Conservation (phyloP, 148 eudicot genomes). For the Chenopodium suecicum region DNA sequence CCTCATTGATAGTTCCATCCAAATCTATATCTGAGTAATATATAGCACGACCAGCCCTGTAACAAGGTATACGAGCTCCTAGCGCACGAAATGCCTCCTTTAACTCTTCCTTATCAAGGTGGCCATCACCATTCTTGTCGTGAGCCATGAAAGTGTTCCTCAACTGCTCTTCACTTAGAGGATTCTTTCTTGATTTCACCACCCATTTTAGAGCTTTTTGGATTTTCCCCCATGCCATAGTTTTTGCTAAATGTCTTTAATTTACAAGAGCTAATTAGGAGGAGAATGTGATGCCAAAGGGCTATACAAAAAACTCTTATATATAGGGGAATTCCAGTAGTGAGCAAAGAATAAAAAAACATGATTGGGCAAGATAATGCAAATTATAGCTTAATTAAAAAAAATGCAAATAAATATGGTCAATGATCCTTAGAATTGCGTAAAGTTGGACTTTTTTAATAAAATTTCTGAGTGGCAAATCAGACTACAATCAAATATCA, state of each 20-base stretch:
- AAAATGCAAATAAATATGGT: background rate
- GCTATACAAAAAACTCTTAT: background rate
- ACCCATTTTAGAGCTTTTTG: constrained; percentile 16
- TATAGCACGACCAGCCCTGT: constrained; percentile 38
- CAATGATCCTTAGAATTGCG: constrained; percentile 18
- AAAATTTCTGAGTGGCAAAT: background rate
- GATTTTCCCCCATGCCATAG: constrained; percentile 28
- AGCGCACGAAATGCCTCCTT: constrained; percentile 36
- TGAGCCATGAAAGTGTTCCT: constrained; percentile 36
- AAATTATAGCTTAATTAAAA: background rate
- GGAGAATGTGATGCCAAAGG: constrained; percentile 21
- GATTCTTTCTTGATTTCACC: constrained; percentile 14
- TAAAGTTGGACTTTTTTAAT: background rate
- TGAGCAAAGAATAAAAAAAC: constrained; percentile 14
- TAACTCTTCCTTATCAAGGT: constrained; percentile 42
- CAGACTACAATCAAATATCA: background rate
- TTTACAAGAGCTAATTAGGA: background rate
- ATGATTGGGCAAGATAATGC: constrained; percentile 18
- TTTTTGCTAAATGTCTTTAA: background rate
- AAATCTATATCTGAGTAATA: constrained; percentile 36
- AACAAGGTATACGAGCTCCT: constrained; percentile 34
- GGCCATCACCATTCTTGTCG: constrained; percentile 40
- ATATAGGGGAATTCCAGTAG: background rate
- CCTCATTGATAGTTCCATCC: constrained; percentile 38
- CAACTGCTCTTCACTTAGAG: constrained; percentile 33